phyloP scores from a whole-genome alignment of 228 moss, liverwort and hornwort genomes.

The Sphagnum fallax region DNA sequence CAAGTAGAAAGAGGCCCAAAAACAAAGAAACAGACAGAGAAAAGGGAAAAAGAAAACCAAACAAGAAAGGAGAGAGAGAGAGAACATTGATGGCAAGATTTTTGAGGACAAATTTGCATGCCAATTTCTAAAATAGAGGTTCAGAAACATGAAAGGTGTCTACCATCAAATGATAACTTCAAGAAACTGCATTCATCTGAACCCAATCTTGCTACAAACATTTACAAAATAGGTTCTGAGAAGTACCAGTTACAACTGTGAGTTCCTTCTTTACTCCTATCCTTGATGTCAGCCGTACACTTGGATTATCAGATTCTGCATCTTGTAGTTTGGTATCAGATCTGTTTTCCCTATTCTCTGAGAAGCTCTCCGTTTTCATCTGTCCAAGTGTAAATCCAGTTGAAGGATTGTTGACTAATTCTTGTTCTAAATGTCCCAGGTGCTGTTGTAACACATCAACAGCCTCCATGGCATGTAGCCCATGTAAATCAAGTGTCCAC shows the following conservation, averaged over 20 bases:
- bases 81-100: too few relatives aligned
- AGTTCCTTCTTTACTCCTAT: constrained; percentile 28
- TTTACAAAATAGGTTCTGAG: too few relatives aligned
- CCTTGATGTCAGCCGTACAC: constrained; percentile 33
- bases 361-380: constrained; percentile 9
- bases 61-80: too few relatives aligned
- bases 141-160: too few relatives aligned
- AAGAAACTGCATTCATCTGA: too few relatives aligned
- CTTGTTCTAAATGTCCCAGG: constrained; percentile 58
- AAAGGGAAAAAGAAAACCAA: too few relatives aligned
- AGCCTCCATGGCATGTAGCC: constrained; percentile 77
- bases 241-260: constrained; percentile 41
- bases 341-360: constrained; percentile 4
- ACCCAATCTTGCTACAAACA: too few relatives aligned
- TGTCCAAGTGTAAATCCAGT: constrained; percentile 13
- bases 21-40: too few relatives aligned
- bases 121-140: too few relatives aligned
- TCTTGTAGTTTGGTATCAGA: constrained; percentile 5
- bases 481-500: constrained; percentile 89
- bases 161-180: too few relatives aligned
- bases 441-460: constrained; percentile 66
- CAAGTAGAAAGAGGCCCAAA: too few relatives aligned
- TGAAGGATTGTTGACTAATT: constrained; percentile 37
- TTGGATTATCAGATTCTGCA: constrained; percentile 11
- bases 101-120: too few relatives aligned